phyloP scores from a whole-genome alignment of 2,329 filamentous ascomycete species.

The Hypoxylon sp. region DNA sequence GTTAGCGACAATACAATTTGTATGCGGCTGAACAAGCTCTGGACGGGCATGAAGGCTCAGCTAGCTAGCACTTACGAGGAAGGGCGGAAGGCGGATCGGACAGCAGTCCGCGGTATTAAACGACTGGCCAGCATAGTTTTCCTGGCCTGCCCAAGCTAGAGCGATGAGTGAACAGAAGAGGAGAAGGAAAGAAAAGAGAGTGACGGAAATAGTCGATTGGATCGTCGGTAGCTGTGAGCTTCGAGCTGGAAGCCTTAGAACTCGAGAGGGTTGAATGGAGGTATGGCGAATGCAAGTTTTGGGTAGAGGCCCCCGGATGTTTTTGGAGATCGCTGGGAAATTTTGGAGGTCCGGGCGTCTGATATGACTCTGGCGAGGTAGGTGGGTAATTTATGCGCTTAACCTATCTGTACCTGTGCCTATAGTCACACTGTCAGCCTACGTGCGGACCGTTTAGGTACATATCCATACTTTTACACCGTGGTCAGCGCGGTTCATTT shows the following conservation, averaged over 20 bases:
- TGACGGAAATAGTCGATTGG: constrained; percentile 17
- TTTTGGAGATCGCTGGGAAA: constrained; percentile 29
- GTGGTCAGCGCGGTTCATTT: constrained; percentile 31
- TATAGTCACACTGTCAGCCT: too few species aligned
- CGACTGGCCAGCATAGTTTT: constrained; percentile 65
- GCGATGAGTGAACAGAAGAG: too few species aligned
- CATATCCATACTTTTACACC: neutral
- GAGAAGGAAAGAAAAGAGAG: constrained; percentile 16
- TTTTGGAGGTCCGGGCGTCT: constrained; percentile 34
- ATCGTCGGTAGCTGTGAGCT: neutral
- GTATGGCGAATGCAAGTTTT: constrained; percentile 10
- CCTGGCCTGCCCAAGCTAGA: constrained; percentile 27
- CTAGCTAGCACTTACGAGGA: constrained; percentile 56
- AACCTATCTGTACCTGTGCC: too few species aligned
- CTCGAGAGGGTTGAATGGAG: neutral
- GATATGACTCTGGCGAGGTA: neutral
- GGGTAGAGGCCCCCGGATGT: constrained; percentile 6
- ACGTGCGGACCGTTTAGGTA: too few species aligned
- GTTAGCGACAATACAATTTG: constrained; percentile 35
- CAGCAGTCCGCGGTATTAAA: constrained; percentile 66
- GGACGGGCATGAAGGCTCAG: constrained; percentile 30
- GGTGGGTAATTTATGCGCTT: too few species aligned
- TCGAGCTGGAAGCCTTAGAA: too few species aligned
- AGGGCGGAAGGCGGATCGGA: constrained; percentile 64
- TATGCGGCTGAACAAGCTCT: constrained; percentile 24